Evolutionary conservation across 2,329 filamentous ascomycete genomes (phyloP).

Genomic region (Penicillium sp.): DNA sequence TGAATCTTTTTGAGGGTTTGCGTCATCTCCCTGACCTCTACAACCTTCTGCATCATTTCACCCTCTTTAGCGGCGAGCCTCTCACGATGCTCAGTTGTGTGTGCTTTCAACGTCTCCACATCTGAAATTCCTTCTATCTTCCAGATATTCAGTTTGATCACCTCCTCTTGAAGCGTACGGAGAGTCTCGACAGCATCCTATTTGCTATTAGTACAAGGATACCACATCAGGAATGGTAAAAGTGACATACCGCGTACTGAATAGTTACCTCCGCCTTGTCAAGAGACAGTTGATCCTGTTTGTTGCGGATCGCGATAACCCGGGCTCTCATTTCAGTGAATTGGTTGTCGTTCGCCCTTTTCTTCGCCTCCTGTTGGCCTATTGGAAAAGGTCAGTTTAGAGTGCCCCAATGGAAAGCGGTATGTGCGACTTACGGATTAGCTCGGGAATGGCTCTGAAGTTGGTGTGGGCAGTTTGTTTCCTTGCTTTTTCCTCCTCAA

Average conservation of each 20-base stretch:
- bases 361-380: conserved; percentile 53
- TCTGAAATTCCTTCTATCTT: conserved; percentile 85
- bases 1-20: conserved; percentile 24
- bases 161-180: conserved; percentile 63
- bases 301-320: conserved; percentile 57
- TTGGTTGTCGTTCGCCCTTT: conserved; percentile 46
- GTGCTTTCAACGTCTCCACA: conserved; percentile 67
- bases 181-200: conserved; percentile 67
- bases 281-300: conserved; percentile 61
- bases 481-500: conserved; percentile 65
- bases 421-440: conserved; percentile 63
- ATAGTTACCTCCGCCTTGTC: conserved; percentile 62
- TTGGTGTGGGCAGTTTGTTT: conserved; percentile 69
- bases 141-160: conserved; percentile 72
- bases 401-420: neutral
- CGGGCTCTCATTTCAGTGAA: conserved; percentile 51
- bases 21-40: conserved; percentile 39
- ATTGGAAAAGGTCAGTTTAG: conserved; percentile 37
- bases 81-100: conserved; percentile 65
- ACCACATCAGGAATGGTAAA: neutral
- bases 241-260: conserved; percentile 57
- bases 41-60: conserved; percentile 43
- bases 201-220: conserved; percentile 14
- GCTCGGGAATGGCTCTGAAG: conserved; percentile 71
- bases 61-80: conserved; percentile 48